Evolutionary conservation across 495 filamentous ascomycete species (phyloP).

Genomic region (Baudoinia panamericana): DNA sequence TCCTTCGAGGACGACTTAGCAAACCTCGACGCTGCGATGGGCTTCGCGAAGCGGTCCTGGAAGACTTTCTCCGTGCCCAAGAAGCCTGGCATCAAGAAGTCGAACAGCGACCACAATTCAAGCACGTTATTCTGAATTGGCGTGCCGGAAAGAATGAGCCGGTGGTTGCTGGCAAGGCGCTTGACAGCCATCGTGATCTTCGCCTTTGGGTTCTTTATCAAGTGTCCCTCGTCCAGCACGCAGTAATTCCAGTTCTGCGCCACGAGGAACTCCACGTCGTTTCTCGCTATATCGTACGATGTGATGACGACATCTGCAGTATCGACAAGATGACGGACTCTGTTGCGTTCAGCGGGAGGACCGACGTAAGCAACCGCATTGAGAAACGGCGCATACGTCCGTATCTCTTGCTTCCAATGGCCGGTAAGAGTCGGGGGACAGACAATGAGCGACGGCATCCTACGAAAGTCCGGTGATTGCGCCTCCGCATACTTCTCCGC

Average conservation of each 20-base stretch:
- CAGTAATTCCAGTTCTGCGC: conserved; percentile 92
- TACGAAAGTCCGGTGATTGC: conserved; percentile 56
- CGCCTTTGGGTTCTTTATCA: conserved; percentile 95
- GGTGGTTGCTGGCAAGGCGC: conserved; percentile 74
- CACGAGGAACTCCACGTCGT: conserved; percentile 74
- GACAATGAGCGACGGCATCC: conserved; percentile 81
- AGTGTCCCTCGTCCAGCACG: conserved; percentile 90
- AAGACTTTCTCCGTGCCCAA: conserved; percentile 97
- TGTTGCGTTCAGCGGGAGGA: conserved; percentile 62
- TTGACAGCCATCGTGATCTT: conserved; percentile 90
- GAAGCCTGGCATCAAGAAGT: conserved; percentile 98
- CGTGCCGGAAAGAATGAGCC: conserved; percentile 88
- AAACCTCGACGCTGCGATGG: conserved; percentile 86
- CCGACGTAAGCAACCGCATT: conserved; percentile 81
- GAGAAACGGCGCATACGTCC: conserved; percentile 87
- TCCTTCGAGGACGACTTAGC: conserved; percentile 96
- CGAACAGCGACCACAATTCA: conserved; percentile 97
- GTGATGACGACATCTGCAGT: conserved; percentile 87
- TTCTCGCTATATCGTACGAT: conserved; percentile 92
- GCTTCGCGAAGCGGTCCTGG: conserved; percentile 91
- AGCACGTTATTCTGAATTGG: conserved; percentile 97
- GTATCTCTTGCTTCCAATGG: conserved; percentile 97
- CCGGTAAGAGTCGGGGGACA: conserved; percentile 96
- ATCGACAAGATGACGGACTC: conserved; percentile 50
- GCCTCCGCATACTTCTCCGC: conserved; percentile 80